Base-by-base conservation (phyloP, 2,329 filamentous ascomycete species). In the Fusarium cicatricum region DNA sequence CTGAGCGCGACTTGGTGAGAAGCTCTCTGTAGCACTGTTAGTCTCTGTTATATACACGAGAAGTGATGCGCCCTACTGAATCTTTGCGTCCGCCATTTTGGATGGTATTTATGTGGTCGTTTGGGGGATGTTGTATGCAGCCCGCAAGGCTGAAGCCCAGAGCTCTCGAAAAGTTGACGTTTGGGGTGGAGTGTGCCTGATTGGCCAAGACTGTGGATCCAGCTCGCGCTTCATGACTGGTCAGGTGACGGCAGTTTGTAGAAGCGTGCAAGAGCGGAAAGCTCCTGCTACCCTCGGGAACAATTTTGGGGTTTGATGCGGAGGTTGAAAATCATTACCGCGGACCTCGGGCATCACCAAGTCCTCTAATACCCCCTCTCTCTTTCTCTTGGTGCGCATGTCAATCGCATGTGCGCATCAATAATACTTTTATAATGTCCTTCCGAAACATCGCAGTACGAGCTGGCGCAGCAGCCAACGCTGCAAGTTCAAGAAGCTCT, bases 1-100 rank as follows among this genome's bases (percentile, higher is more conserved):
- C 93, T 71, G 84, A 87, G 78, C 92, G 91, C 65, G 91, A 88
- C 84, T 97, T 97, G 75, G 85, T 88, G 65, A 96, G 86, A 71
- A 97, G 87, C 77, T 97, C 92, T 78, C 92, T 96, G 56, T 55
- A 14, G 44, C 36, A 19, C 21, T 43, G 65, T 78, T 70, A 78
- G 73, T 54, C 19, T 37, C 6, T 3, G 16, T 8, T 9, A n/a
- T 21, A 12, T 36, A 19, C 17, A 19, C 14, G 10, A 23, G 16
- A 4, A 11, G 17, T n/a, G 14, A 17, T 28, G 33, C 7, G 55
- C 74, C 85, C 66, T 77, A 91, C 89, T 90, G 87, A 52, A 91
- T 90, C 80, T 91, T 90, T 66, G 85, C 76, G 75, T 89, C 86
- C 68, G 86, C 82, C 86, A 89, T 89, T 19, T 64, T 73, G 51